A percentile compares a stretch with the other conserved stretches of the same genome.
These are phyloP conservation scores for Mycena vitilis DNA, from an alignment of 768 basidiomycete genomes.

Conservation along the genomic window DNA sequence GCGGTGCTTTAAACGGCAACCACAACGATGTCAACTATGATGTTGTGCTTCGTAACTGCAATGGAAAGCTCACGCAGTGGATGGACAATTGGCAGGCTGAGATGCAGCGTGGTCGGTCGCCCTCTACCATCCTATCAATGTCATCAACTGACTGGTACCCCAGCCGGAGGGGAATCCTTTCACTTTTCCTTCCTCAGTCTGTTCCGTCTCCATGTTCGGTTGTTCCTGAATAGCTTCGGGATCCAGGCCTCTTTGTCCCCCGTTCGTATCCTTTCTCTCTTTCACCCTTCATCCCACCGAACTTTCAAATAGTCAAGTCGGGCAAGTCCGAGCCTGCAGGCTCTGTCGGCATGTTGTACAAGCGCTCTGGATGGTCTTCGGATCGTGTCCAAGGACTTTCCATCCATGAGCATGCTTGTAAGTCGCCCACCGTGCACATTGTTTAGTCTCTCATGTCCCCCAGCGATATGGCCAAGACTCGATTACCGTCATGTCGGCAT, in stretches of 20 bases:
- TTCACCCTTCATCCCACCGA: conserved; percentile 18
- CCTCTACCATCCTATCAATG: neutral
- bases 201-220: conserved; percentile 81
- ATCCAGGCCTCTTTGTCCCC: conserved; percentile 72
- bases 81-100: conserved; percentile 76
- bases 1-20: conserved; percentile 52
- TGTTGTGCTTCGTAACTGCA: conserved; percentile 76
- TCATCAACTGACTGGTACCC: conserved; percentile 29
- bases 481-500: conserved; percentile 87
- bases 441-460: conserved; percentile 25
- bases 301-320: conserved; percentile 59
- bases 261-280: conserved; percentile 50
- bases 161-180: conserved; percentile 80
- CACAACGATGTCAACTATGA: conserved; percentile 80
- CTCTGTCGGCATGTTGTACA: conserved; percentile 76
- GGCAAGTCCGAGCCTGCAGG: conserved; percentile 71
- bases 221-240: conserved; percentile 89
- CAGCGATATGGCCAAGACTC: conserved; percentile 90
- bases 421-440: conserved; percentile 39
- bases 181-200: conserved; percentile 80
- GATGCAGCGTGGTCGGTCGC: conserved; percentile 71
- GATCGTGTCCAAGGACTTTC: conserved; percentile 81
- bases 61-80: conserved; percentile 80
- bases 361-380: conserved; percentile 78
- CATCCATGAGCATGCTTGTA: conserved; percentile 79